phyloP scores from a whole-genome alignment of 768 basidiomycete species.

The Rhodocollybia butyracea region DNA sequence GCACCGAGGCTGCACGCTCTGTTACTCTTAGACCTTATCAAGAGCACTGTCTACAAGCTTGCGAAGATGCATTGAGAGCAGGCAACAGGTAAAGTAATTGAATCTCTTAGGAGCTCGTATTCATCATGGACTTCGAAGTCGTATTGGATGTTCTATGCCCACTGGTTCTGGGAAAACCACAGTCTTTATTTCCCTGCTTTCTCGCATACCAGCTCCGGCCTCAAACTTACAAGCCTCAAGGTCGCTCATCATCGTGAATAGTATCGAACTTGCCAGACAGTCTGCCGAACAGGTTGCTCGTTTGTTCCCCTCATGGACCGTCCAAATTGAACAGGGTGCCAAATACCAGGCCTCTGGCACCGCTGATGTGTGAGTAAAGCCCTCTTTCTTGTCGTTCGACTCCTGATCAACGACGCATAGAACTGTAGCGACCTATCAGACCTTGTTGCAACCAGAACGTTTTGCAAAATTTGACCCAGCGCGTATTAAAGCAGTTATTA shows the following conservation, averaged over 20 bases:
- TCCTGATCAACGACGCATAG: conserved; percentile 30
- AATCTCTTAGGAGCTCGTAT: conserved; percentile 45
- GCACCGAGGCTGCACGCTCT: conserved; percentile 12
- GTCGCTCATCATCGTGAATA: conserved; percentile 85
- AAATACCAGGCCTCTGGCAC: conserved; percentile 71
- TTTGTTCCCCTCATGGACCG: conserved; percentile 67
- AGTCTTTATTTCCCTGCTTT: conserved; percentile 82
- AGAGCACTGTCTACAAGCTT: conserved; percentile 72
- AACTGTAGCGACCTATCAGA: conserved; percentile 90
- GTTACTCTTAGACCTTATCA: conserved; percentile 83
- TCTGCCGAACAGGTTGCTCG: conserved; percentile 68
- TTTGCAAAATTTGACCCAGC: conserved; percentile 73
- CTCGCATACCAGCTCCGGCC: conserved; percentile 49
- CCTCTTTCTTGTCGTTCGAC: neutral
- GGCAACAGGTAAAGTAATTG: conserved; percentile 41
- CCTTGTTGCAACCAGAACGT: conserved; percentile 59
- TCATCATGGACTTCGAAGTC: conserved; percentile 41
- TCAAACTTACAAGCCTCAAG: conserved; percentile 43
- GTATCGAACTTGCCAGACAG: conserved; percentile 85
- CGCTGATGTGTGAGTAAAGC: conserved; percentile 74
- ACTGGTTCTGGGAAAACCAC: conserved; percentile 90
- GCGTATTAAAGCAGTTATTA: conserved; percentile 68
- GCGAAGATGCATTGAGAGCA: conserved; percentile 61
- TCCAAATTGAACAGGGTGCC: conserved; percentile 90
- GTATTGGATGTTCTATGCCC: conserved; percentile 65